phyloP scores from a whole-genome alignment of 768 basidiomycete genomes.

The Macrolepiota fuliginosa region DNA sequence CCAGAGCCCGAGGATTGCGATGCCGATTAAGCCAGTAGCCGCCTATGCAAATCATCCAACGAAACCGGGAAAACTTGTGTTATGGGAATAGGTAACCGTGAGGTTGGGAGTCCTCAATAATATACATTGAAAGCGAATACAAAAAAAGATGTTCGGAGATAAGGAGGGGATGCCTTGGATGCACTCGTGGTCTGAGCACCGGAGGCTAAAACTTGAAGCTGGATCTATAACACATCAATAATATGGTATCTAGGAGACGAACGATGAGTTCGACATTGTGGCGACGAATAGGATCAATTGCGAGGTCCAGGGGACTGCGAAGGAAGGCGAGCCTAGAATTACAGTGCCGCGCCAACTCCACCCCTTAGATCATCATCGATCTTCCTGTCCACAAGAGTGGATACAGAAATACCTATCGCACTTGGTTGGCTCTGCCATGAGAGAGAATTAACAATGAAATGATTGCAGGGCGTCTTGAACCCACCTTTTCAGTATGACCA shows the following conservation, averaged over 20 bases:
- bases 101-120: too few species aligned
- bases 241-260: not conserved
- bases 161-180: not conserved
- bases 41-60: too few species aligned
- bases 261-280: not conserved
- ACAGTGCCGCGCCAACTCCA: not conserved
- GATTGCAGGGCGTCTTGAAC: not conserved
- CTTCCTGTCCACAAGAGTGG: constrained; percentile 20
- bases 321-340: not conserved
- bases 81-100: too few species aligned
- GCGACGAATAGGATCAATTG: not conserved
- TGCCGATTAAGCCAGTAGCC: too few species aligned
- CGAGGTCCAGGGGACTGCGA: too few species aligned
- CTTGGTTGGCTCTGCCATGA: constrained; percentile 5
- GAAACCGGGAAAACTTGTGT: too few species aligned
- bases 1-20: too few species aligned
- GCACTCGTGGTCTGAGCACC: not conserved
- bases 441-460: not conserved
- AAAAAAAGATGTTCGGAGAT: not conserved
- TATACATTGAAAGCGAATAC: not conserved
- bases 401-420: constrained; percentile 18
- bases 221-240: not conserved
- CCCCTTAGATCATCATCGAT: constrained; percentile 8
- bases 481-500: constrained; percentile 20
- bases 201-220: not conserved